These are phyloP conservation scores for Capsicum baccatum DNA, from an alignment of 257 asterid species.

Conservation along the genomic window DNA sequence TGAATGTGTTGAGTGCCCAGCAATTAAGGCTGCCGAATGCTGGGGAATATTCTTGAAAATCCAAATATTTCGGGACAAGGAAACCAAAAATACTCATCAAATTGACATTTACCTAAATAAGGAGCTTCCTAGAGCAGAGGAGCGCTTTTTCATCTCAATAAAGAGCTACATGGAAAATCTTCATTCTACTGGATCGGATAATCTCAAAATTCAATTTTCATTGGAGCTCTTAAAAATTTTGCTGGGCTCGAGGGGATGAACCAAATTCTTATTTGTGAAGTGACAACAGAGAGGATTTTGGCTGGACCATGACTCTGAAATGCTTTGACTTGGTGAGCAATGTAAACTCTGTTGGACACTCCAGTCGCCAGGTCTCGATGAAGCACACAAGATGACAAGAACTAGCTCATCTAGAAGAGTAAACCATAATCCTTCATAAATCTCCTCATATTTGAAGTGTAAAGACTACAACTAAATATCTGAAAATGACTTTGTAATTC, in stretches of 20 bases:
- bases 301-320: neutral
- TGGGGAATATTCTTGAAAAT: neutral
- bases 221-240: neutral
- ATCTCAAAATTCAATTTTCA: slow-evolving; percentile 2
- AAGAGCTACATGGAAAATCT: neutral
- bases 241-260: neutral
- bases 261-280: neutral
- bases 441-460: slow-evolving; percentile 1
- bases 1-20: neutral
- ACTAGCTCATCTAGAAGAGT: neutral
- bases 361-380: neutral
- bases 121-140: neutral
- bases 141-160: neutral
- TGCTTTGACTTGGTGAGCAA: neutral
- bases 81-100: neutral
- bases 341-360: neutral
- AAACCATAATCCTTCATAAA: neutral
- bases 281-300: neutral
- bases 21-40: neutral
- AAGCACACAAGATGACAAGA: neutral
- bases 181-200: neutral
- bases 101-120: slow-evolving; percentile 8
- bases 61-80: neutral
- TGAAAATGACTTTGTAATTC: neutral
- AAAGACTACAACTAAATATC: neutral